A percentile compares a stretch with the other conserved stretches of the same genome.
Conservation (phyloP, 495 filamentous ascomycete genomes). For the Barbatosphaeria neglecta region DNA sequence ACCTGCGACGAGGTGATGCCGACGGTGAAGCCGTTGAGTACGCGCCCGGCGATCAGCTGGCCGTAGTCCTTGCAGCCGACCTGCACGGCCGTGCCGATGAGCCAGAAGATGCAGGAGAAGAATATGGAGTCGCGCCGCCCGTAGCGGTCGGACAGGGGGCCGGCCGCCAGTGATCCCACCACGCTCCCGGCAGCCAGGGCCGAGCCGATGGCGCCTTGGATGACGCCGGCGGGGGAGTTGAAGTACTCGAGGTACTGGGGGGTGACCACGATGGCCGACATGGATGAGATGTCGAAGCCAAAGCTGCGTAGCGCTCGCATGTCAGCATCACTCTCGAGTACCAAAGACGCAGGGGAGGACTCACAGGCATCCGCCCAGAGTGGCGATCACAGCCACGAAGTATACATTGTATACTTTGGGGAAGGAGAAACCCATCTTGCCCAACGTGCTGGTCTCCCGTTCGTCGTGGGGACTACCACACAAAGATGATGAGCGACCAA, state of each 20-base stretch:
- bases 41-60: slow-evolving; percentile 56
- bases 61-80: slow-evolving; percentile 47
- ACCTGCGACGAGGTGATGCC: slow-evolving; percentile 69
- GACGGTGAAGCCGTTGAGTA: slow-evolving; percentile 61
- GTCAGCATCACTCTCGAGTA: not conserved
- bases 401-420: slow-evolving; percentile 51
- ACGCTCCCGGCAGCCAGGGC: slow-evolving; percentile 60
- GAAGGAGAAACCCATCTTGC: slow-evolving; percentile 20
- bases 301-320: slow-evolving; percentile 20
- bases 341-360: slow-evolving; percentile 4
- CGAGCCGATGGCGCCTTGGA: slow-evolving; percentile 54
- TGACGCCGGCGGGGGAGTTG: slow-evolving; percentile 47
- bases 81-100: slow-evolving; percentile 58
- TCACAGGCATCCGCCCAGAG: slow-evolving; percentile 47
- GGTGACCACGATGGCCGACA: slow-evolving; percentile 62
- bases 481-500: not conserved
- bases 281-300: slow-evolving; percentile 58
- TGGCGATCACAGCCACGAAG: slow-evolving; percentile 51
- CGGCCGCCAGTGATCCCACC: slow-evolving; percentile 50
- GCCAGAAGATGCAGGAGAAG: slow-evolving; percentile 58
- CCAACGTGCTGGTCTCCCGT: too few relatives aligned
- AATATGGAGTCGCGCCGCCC: slow-evolving; percentile 55
- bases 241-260: slow-evolving; percentile 58
- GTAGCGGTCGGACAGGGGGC: slow-evolving; percentile 52
- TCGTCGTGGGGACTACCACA: too few relatives aligned